These are phyloP conservation scores for Chytriomyces sp. DNA, from an alignment of 192 early-diverging fungal genomes.

Conservation along the genomic window DNA sequence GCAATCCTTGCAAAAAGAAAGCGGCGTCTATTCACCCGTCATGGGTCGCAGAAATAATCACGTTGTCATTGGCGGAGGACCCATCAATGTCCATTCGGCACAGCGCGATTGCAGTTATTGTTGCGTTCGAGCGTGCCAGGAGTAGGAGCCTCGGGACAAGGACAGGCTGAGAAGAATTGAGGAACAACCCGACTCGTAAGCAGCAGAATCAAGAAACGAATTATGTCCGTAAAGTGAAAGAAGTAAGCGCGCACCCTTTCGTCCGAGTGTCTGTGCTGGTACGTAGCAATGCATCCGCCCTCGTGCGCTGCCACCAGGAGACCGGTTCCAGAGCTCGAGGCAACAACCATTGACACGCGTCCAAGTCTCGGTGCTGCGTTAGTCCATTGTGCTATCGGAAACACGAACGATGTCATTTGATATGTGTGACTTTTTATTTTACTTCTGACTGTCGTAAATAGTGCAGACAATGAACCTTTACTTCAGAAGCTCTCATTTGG, in stretches of 20 bases:
- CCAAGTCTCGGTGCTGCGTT: too few species aligned
- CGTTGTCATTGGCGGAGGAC: constrained; percentile 37
- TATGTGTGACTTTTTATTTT: too few species aligned
- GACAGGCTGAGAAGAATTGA: neutral
- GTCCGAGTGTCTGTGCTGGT: neutral
- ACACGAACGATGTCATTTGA: constrained; percentile 25
- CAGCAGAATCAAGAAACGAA: neutral
- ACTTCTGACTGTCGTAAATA: too few species aligned
- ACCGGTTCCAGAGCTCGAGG: neutral
- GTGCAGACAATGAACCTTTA: too few species aligned
- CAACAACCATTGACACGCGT: neutral
- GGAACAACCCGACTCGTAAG: too few species aligned
- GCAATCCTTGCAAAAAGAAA: too few species aligned
- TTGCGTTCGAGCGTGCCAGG: constrained; percentile 37
- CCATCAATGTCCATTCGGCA: constrained; percentile 44
- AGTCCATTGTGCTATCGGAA: constrained; percentile 14
- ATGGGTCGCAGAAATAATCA: constrained; percentile 24
- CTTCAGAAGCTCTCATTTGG: too few species aligned
- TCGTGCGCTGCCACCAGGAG: constrained; percentile 5
- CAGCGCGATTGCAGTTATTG: constrained; percentile 39
- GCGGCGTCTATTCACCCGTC: constrained; percentile 10
- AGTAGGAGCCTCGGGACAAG: constrained; percentile 29
- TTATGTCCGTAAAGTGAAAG: neutral
- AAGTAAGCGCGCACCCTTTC: neutral
- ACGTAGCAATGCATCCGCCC: neutral